These are phyloP conservation scores for Candida coleopterorum DNA, from an alignment of 805 yeast genomes.

Conservation along the genomic window DNA sequence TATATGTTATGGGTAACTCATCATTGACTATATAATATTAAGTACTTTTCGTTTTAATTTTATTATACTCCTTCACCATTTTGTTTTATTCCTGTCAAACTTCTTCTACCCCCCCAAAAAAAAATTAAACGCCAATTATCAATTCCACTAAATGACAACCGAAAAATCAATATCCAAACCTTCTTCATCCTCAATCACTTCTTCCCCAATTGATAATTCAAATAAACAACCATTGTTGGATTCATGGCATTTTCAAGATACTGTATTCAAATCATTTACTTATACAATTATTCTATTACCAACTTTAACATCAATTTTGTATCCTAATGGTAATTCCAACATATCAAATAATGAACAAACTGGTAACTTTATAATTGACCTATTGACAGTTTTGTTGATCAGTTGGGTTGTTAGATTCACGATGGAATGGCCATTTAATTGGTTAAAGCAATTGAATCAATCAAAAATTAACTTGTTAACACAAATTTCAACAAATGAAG, in stretches of 20 bases:
- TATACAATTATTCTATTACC: conserved; percentile 20
- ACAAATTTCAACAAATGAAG: conserved; percentile 6
- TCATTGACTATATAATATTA: too few species aligned
- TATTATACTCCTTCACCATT: too few species aligned
- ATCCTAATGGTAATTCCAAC: conserved; percentile 16
- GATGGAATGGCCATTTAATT: conserved; percentile 41
- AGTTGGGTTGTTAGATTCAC: conserved; percentile 30
- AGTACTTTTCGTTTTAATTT: too few species aligned
- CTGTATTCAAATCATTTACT: conserved; percentile 16
- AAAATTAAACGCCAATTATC: too few species aligned
- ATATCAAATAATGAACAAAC: conserved; percentile 14
- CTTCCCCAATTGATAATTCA: neutral
- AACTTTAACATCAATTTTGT: conserved; percentile 19
- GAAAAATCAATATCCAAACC: neutral
- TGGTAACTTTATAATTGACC: conserved; percentile 26
- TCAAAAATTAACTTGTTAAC: conserved; percentile 13
- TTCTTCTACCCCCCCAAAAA: too few species aligned
- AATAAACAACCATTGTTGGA: neutral
- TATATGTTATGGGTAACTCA: too few species aligned
- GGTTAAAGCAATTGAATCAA: conserved; percentile 25
- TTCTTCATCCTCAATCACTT: neutral
- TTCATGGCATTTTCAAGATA: conserved; percentile 5
- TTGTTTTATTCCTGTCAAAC: too few species aligned
- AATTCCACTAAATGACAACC: too few species aligned
- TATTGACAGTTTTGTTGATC: conserved; percentile 25